phyloP scores from a whole-genome alignment of 805 yeast genomes.

The Lipomyces sp. region DNA sequence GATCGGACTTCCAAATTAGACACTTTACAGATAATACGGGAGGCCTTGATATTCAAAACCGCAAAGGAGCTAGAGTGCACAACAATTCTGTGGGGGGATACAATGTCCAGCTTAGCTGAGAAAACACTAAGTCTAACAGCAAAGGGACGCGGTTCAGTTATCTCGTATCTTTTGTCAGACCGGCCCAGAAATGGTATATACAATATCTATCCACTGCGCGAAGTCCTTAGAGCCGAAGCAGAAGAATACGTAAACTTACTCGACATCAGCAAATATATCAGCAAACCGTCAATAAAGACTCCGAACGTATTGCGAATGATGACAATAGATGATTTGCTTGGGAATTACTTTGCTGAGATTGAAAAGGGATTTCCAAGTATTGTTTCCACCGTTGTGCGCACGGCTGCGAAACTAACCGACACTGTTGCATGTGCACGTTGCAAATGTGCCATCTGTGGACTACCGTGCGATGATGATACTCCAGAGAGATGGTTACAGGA shows the following conservation, averaged over 20 bases:
- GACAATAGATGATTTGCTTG: slow-evolving; percentile 80
- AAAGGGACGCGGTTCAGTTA: slow-evolving; percentile 79
- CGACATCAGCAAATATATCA: slow-evolving; percentile 48
- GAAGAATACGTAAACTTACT: slow-evolving; percentile 56
- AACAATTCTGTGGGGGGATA: slow-evolving; percentile 73
- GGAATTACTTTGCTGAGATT: slow-evolving; percentile 69
- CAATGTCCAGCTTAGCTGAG: slow-evolving; percentile 83
- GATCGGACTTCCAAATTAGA: slow-evolving; percentile 68
- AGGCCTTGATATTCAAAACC: slow-evolving; percentile 53
- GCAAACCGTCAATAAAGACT: slow-evolving; percentile 38
- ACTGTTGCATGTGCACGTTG: slow-evolving; percentile 32
- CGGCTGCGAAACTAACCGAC: slow-evolving; percentile 70
- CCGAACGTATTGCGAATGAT: slow-evolving; percentile 65
- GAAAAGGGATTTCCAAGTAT: slow-evolving; percentile 85
- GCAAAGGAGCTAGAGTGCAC: slow-evolving; percentile 55
- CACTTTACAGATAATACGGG: slow-evolving; percentile 54
- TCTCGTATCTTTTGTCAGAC: slow-evolving; percentile 50
- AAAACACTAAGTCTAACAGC: slow-evolving; percentile 78
- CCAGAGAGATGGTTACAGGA: slow-evolving; percentile 67
- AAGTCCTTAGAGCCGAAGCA: slow-evolving; percentile 71
- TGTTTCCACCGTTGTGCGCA: slow-evolving; percentile 88
- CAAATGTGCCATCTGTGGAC: slow-evolving; percentile 63
- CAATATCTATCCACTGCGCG: slow-evolving; percentile 73
- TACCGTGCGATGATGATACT: slow-evolving; percentile 54
- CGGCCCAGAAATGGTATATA: slow-evolving; percentile 44